A percentile compares a stretch with the other conserved stretches of the same genome.
Conservation (phyloP, 306 rosid species). For the Datisca glomerata region DNA sequence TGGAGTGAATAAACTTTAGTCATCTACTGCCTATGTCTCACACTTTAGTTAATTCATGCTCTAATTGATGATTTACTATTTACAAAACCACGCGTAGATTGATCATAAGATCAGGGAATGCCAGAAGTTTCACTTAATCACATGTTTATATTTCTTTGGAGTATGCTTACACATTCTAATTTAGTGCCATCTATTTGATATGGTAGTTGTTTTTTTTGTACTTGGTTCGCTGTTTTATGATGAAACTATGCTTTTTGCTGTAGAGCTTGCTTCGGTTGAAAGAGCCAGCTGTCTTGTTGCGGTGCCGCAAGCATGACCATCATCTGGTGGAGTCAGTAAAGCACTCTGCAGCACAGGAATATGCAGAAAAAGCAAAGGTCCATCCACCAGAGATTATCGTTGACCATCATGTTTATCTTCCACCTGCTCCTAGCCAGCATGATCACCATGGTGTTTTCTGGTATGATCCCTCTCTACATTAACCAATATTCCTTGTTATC, state of each 20-base stretch:
- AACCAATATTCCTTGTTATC: neutral
- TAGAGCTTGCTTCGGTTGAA: slow-evolving; percentile 86
- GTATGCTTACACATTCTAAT: too few relatives aligned
- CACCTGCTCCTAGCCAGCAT: slow-evolving; percentile 76
- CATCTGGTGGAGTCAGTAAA: slow-evolving; percentile 64
- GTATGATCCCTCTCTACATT: slow-evolving; percentile 19
- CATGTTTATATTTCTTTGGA: too few relatives aligned
- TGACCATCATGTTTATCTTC: slow-evolving; percentile 59
- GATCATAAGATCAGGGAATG: too few relatives aligned
- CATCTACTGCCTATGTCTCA: too few relatives aligned
- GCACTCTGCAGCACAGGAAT: slow-evolving; percentile 71
- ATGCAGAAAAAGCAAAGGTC: slow-evolving; percentile 64
- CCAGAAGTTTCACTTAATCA: too few relatives aligned
- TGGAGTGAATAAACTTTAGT: too few relatives aligned
- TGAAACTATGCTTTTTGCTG: neutral
- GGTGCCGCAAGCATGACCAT: slow-evolving; percentile 69
- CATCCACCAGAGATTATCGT: slow-evolving; percentile 67
- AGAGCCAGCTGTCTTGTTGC: slow-evolving; percentile 93
- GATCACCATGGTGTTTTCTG: slow-evolving; percentile 58
- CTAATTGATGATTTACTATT: too few relatives aligned
- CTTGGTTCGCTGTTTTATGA: neutral
- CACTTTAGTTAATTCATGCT: too few relatives aligned
- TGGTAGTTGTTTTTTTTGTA: too few relatives aligned
- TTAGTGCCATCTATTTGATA: too few relatives aligned
- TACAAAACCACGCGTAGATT: too few relatives aligned